phyloP scores from a whole-genome alignment of 805 yeast species.

The Nakazawaea wyomingensis region DNA sequence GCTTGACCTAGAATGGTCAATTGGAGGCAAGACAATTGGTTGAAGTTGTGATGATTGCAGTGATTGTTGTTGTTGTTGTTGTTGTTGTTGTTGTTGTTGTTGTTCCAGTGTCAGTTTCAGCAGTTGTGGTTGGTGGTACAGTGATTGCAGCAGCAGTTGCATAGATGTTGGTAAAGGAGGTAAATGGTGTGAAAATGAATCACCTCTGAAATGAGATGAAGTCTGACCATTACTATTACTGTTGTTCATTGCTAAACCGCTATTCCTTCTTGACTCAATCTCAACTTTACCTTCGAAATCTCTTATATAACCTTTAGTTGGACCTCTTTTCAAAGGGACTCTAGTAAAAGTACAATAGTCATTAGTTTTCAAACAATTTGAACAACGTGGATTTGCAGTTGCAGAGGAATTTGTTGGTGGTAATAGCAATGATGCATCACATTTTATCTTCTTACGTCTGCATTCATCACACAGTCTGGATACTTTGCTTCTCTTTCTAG shows the following conservation, averaged over 20 bases:
- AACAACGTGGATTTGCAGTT: slow-evolving; percentile 48
- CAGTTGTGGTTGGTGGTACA: slow-evolving; percentile 10
- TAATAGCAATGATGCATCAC: slow-evolving; percentile 44
- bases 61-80: background rate
- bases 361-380: slow-evolving; percentile 55
- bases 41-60: background rate
- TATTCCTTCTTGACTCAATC: slow-evolving; percentile 9
- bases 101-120: background rate
- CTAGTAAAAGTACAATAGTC: slow-evolving; percentile 66
- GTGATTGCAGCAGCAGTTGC: slow-evolving; percentile 1
- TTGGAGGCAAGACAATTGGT: slow-evolving; percentile 16
- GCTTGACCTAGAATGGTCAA: slow-evolving; percentile 12
- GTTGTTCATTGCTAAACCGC: background rate
- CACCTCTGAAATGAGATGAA: background rate
- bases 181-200: slow-evolving; percentile 8
- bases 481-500: slow-evolving; percentile 62
- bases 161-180: slow-evolving; percentile 9
- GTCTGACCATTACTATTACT: background rate
- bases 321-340: slow-evolving; percentile 74
- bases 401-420: slow-evolving; percentile 36
- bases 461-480: slow-evolving; percentile 82
- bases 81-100: slow-evolving; percentile 11
- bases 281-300: slow-evolving; percentile 35
- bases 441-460: slow-evolving; percentile 64
- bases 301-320: slow-evolving; percentile 64